Base-by-base conservation (phyloP, 2,329 filamentous ascomycete species). In the Verticillium tricorpus region DNA sequence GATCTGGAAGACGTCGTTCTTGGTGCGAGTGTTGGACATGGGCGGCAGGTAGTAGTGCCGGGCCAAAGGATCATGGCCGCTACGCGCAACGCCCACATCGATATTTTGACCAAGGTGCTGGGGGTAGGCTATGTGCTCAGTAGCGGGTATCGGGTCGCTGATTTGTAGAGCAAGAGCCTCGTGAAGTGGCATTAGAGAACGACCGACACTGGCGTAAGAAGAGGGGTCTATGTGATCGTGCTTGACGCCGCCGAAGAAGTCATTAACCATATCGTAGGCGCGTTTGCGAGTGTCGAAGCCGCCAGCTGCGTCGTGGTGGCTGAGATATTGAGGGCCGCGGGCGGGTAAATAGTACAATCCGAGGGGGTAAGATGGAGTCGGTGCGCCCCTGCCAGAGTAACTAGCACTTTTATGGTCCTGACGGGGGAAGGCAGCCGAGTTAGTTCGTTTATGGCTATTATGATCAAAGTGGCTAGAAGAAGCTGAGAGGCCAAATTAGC, bases 171-270 rank as follows among this genome's bases (percentile, higher is more conserved):
- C 86, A 71, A 84, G 88, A 77, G 90, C 82, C 59, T 87, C 86
- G 72, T 95, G 91, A 14, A 96, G 84, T 64, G 91, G 90, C 73
- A 94, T 85, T 63, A 99, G 84, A 65, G 93, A 90, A 73, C 95
- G 92, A 68, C 93, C 93, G 66, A 99, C 93, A 72, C 96, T 91
- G 62, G 90, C 85, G 76, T 97, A 98, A 19, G 90, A 95, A 60
- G 84, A 84, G 3, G 93, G 91, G 73, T 98, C 92, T 67, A 98
- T 90, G 69, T 93, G 88, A 71, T 93, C 90, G 70, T 93, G 91
- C 83, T 97, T 98, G 68, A 93, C 88, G 73, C 91, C 92, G 67
- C 91, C 92, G 68, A 98, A 96, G 79, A 98, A 97, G 73, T 97
- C 92, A 72, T 96, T 94, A 63, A 97, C 81, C 62, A 91, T 90